Evolutionary conservation across 2,329 filamentous ascomycete genomes (phyloP).

Genomic region (Penicillium brasilianum): DNA sequence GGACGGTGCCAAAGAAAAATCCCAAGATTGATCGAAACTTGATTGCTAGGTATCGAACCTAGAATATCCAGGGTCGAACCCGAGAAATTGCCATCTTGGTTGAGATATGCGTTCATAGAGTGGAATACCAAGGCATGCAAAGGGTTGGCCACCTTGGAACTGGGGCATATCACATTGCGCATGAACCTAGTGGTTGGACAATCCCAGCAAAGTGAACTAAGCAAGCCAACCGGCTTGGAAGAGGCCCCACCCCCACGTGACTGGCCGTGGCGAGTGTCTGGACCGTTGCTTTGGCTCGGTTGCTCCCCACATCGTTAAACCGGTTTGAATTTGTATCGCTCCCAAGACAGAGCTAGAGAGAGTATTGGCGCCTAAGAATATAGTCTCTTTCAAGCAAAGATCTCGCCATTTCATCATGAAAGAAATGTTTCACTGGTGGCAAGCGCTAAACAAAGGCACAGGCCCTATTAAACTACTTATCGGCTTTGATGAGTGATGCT

Average conservation of each 20-base stretch:
- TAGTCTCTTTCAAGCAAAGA: not conserved
- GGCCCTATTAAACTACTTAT: not conserved
- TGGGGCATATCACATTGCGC: not conserved
- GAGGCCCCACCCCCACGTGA: slow-evolving; percentile 24
- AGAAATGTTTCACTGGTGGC: not conserved
- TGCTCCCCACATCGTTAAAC: slow-evolving; percentile 15
- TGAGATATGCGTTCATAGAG: not conserved
- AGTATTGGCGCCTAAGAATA: not conserved
- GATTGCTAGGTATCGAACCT: not conserved
- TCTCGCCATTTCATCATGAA: not conserved
- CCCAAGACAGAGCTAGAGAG: not conserved
- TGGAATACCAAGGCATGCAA: not conserved
- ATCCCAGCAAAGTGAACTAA: not conserved
- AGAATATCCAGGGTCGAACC: not conserved
- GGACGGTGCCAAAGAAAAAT: not conserved
- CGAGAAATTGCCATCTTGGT: not conserved
- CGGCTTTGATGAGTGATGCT: not conserved
- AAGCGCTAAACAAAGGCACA: not conserved
- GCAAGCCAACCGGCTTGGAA: slow-evolving; percentile 5
- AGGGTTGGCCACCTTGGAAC: not conserved
- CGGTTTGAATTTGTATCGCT: slow-evolving; percentile 10
- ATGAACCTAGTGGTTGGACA: not conserved
- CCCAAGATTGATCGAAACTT: not conserved
- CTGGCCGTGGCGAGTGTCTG: slow-evolving; percentile 19
- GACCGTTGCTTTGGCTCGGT: slow-evolving; percentile 6